phyloP scores from a whole-genome alignment of 352 stramenopile genomes.

The Elongisporangium undulatum region DNA sequence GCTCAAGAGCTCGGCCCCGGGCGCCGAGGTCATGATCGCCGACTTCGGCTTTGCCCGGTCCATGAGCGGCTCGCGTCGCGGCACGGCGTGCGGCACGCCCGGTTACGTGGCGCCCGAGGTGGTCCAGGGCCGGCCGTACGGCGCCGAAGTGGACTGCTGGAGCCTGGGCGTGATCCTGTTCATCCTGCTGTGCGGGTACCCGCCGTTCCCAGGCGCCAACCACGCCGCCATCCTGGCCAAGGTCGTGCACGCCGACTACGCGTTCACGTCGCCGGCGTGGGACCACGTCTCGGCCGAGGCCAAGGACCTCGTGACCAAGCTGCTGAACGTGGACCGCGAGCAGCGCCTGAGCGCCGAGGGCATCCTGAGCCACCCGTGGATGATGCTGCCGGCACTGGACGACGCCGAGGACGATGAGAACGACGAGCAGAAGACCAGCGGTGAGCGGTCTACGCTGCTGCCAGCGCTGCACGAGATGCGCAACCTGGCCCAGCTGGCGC shows the following conservation, averaged over 20 bases:
- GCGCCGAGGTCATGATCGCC: conserved; percentile 79
- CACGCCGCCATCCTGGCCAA: conserved; percentile 68
- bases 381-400: conserved; percentile 35
- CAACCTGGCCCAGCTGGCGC: conserved; percentile 60
- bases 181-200: conserved; percentile 92
- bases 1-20: conserved; percentile 68
- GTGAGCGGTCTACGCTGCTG: conserved; percentile 44
- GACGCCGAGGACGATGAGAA: conserved; percentile 24
- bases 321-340: conserved; percentile 89
- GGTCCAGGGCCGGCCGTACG: conserved; percentile 83
- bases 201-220: conserved; percentile 76
- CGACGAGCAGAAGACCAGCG: not conserved
- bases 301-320: conserved; percentile 93
- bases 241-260: conserved; percentile 82
- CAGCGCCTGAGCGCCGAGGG: conserved; percentile 61
- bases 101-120: conserved; percentile 95
- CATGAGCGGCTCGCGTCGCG: conserved; percentile 44
- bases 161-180: conserved; percentile 93
- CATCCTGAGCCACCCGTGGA: conserved; percentile 80
- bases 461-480: conserved; percentile 71
- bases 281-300: conserved; percentile 91
- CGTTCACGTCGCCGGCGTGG: conserved; percentile 92
- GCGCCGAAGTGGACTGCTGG: conserved; percentile 91
- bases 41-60: conserved; percentile 88
- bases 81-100: conserved; percentile 79